Base-by-base conservation (phyloP, 345 rosid species). In the Camelina sativa region DNA sequence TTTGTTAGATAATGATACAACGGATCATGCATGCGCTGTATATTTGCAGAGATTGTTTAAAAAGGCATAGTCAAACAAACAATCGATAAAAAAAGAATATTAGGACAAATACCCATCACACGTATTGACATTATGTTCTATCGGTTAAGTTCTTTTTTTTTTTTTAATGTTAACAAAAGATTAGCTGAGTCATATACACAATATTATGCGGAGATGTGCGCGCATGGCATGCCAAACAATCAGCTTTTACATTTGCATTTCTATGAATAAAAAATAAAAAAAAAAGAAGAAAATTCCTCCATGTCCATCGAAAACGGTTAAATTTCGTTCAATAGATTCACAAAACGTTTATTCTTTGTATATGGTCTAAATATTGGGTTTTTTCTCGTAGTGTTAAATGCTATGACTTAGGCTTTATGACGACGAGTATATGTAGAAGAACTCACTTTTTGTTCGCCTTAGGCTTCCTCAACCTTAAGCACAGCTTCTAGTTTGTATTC, bases 101-200 rank as follows among this genome's bases (percentile, higher is more conserved):
- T 62, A 69, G 71, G 75, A 76, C 75, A 76, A 1, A 62, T 44
- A 30, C 75, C 70, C 65, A 69, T 76, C 80, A 76, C 75, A 54
- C 70, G 59, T 62, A 76, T 43, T 69, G 80, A 54, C 80, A 69
- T 64, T 53, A 62, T 76, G 70, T 62, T 76, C 71, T 43, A 22
- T 54, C 75, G 50, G 75, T 54, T 17, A 17, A 17, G 17, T 17
- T 17, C 17, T 17, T 17, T 17, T 17, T 17, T 17, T 17, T 17
- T 17, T 17, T 17, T 17, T 17, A 17, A 17, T 17, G 17, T 17
- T 0, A 17, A 17, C 17, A 17, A 17, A 17, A 17, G 17, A 17
- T 17, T 17, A 17, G 17, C 17, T 17, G 17, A 17, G 0, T 17
- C 17, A 17, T 0, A 17, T 17, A 17, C 17, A 17, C 0, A 17